A percentile compares a stretch with the other conserved stretches of the same genome.
Evolutionary conservation across 257 asterid species (phyloP).

Genomic region (Sherardia arvensis): DNA sequence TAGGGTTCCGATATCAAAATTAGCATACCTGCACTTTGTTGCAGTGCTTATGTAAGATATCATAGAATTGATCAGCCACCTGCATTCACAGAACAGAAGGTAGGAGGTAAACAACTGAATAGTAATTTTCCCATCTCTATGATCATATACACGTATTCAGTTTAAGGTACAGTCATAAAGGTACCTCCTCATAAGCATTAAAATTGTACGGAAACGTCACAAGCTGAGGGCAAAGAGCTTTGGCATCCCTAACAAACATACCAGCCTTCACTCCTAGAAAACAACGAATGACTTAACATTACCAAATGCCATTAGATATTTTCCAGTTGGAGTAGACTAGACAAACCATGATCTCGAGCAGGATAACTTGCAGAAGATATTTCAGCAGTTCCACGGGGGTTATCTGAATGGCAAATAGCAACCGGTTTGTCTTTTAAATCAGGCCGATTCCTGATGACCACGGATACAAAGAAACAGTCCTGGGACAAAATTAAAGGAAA

Average conservation of each 20-base stretch:
- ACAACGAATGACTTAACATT: neutral
- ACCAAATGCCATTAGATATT: neutral
- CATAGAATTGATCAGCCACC: conserved; percentile 95
- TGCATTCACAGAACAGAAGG: conserved; percentile 18
- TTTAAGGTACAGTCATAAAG: conserved; percentile 6
- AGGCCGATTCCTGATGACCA: conserved; percentile 62
- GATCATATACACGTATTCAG: conserved; percentile 5
- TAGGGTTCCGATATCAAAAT: neutral
- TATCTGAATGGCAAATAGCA: conserved; percentile 94
- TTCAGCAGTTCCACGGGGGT: conserved; percentile 84
- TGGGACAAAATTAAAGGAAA: conserved; percentile 19
- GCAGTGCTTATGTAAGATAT: conserved; percentile 80
- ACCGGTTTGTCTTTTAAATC: conserved; percentile 74
- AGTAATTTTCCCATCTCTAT: neutral
- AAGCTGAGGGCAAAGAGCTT: conserved; percentile 82
- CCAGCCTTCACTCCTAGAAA: conserved; percentile 84
- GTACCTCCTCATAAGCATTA: conserved; percentile 93
- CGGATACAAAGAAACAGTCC: conserved; percentile 97
- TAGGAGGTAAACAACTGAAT: neutral
- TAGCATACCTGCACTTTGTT: conserved; percentile 73
- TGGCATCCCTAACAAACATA: conserved; percentile 92
- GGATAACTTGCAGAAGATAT: conserved; percentile 96
- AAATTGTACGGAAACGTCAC: conserved; percentile 82
- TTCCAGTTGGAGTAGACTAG: conserved; percentile 11
- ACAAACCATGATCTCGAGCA: conserved; percentile 81